phyloP scores from a whole-genome alignment of 2,329 filamentous ascomycete species.

The Aureobasidium pullulans region DNA sequence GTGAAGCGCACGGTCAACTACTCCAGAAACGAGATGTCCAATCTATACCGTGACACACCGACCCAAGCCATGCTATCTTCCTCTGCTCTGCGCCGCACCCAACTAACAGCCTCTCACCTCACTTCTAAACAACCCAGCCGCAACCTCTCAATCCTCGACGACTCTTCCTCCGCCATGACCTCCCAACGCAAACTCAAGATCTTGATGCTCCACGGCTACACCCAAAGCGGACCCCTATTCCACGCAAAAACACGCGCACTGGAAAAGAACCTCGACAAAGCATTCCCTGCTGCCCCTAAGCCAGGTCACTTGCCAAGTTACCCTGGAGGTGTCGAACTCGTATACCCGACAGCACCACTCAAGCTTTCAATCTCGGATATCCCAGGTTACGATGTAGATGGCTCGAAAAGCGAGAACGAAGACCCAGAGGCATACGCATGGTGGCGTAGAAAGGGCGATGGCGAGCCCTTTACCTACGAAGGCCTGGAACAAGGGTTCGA shows the following conservation, averaged over 20 bases:
- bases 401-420: constrained; percentile 26
- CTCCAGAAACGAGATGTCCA: not conserved
- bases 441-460: constrained; percentile 66
- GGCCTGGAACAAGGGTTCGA: constrained; percentile 62
- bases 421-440: constrained; percentile 64
- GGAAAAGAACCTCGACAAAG: constrained; percentile 70
- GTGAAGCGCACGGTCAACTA: not conserved
- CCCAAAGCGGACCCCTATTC: constrained; percentile 81
- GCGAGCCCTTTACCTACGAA: constrained; percentile 50
- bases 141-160: not conserved
- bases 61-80: not conserved
- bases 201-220: constrained; percentile 62
- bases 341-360: constrained; percentile 42
- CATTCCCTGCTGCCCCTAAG: constrained; percentile 55
- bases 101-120: constrained; percentile 2
- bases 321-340: constrained; percentile 35
- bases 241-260: constrained; percentile 81
- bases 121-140: not conserved
- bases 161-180: not conserved
- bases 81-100: constrained; percentile 1
- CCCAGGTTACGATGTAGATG: constrained; percentile 49
- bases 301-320: constrained; percentile 30
- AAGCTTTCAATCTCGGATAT: constrained; percentile 40
- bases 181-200: constrained; percentile 32
- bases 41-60: not conserved